Conservation (phyloP, 768 basidiomycete genomes). For the Hygrophorus pudorinus region DNA sequence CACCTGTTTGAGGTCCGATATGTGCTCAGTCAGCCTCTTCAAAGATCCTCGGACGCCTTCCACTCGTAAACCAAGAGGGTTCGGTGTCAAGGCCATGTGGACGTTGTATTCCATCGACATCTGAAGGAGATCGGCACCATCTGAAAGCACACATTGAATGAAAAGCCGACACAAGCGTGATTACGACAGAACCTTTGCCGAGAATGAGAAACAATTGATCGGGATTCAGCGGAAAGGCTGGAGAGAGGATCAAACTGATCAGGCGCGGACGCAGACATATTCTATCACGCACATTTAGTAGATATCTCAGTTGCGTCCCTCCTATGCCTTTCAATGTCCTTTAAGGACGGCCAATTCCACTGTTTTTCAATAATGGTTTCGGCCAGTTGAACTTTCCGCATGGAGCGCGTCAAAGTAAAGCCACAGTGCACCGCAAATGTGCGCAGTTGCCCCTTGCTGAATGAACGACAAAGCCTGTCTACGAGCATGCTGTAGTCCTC, state of each 20-base stretch:
- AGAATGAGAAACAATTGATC: slow-evolving; percentile 61
- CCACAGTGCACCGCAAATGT: slow-evolving; percentile 41
- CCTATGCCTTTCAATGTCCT: slow-evolving; percentile 37
- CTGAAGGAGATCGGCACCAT: slow-evolving; percentile 52
- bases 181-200: slow-evolving; percentile 47
- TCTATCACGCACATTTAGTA: slow-evolving; percentile 31
- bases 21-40: slow-evolving; percentile 34
- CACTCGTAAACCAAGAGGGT: slow-evolving; percentile 49
- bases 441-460: slow-evolving; percentile 52
- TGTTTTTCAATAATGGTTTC: slow-evolving; percentile 48
- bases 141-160: slow-evolving; percentile 24
- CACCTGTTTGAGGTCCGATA: slow-evolving; percentile 43
- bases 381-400: slow-evolving; percentile 32
- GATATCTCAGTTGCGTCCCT: slow-evolving; percentile 40
- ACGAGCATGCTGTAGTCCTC: slow-evolving; percentile 42
- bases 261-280: background rate
- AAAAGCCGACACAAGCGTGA: background rate
- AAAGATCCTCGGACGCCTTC: slow-evolving; percentile 49
- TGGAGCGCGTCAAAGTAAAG: slow-evolving; percentile 21
- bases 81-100: slow-evolving; percentile 45
- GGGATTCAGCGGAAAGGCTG: slow-evolving; percentile 49
- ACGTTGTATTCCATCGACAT: slow-evolving; percentile 53
- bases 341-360: slow-evolving; percentile 63
- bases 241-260: slow-evolving; percentile 2
- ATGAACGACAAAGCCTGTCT: slow-evolving; percentile 47